Conservation (phyloP, 441 rosid species). For the Populus hybrid region DNA sequence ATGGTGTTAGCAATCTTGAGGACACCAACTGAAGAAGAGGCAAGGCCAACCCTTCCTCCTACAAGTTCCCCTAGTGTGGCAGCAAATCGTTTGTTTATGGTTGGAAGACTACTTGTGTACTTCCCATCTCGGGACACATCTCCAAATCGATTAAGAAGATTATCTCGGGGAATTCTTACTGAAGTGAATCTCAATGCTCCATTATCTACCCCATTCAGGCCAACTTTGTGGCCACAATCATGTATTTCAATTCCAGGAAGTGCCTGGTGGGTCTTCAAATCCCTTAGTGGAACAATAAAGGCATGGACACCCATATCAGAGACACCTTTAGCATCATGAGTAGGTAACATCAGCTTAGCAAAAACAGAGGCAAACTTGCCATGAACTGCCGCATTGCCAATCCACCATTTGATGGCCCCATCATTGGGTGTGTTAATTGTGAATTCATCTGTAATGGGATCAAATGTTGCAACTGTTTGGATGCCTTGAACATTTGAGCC, state of each 20-base stretch:
- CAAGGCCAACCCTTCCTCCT: conserved; percentile 93
- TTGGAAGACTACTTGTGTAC: conserved; percentile 87
- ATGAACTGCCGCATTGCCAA: conserved; percentile 98
- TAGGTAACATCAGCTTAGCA: conserved; percentile 77
- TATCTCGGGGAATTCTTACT: conserved; percentile 92
- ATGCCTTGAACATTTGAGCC: conserved; percentile 97
- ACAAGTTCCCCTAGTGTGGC: conserved; percentile 98
- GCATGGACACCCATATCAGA: conserved; percentile 98
- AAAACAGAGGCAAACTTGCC: conserved; percentile 98
- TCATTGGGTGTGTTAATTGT: conserved; percentile 81
- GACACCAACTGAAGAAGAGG: conserved; percentile 83
- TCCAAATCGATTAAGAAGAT: conserved; percentile 96
- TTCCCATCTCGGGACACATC: conserved; percentile 92
- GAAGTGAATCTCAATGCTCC: conserved; percentile 86
- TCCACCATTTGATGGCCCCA: conserved; percentile 99
- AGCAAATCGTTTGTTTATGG: conserved; percentile 86
- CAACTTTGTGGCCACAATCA: conserved; percentile 95
- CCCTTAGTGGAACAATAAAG: conserved; percentile 92
- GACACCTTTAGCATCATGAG: conserved; percentile 67
- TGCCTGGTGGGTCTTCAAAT: conserved; percentile 70
- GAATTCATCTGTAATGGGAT: conserved; percentile 77
- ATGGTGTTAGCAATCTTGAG: conserved; percentile 79
- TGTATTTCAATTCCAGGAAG: conserved; percentile 90
- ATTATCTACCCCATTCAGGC: conserved; percentile 93
- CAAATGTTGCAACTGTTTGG: conserved; percentile 84